Evolutionary conservation across 257 asterid genomes (phyloP).

Genomic region (Datura wrightii): DNA sequence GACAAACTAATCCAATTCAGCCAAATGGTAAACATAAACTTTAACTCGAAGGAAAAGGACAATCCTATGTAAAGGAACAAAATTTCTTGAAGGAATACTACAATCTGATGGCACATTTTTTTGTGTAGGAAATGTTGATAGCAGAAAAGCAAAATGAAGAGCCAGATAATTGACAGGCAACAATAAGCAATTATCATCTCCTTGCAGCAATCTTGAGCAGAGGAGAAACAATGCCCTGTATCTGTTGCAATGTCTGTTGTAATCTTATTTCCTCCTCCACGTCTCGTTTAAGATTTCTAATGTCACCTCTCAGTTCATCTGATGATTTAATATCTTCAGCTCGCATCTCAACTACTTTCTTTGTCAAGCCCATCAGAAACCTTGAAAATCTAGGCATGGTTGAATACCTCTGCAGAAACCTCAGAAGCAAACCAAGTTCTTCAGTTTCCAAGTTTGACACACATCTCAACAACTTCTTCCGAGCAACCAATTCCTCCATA

Average conservation of each 20-base stretch:
- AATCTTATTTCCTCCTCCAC: slow-evolving; percentile 83
- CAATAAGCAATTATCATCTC: slow-evolving; percentile 46
- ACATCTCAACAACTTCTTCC: slow-evolving; percentile 74
- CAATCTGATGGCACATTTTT: slow-evolving; percentile 9
- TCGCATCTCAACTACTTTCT: slow-evolving; percentile 74
- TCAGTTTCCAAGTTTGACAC: slow-evolving; percentile 66
- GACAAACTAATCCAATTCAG: not conserved
- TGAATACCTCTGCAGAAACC: slow-evolving; percentile 74
- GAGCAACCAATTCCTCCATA: slow-evolving; percentile 87
- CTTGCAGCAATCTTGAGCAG: slow-evolving; percentile 78
- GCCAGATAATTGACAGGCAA: not conserved
- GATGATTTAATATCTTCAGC: slow-evolving; percentile 68
- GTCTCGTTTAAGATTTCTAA: slow-evolving; percentile 82
- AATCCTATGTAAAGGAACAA: slow-evolving; percentile 22
- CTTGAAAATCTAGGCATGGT: slow-evolving; percentile 76
- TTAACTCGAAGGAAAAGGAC: not conserved
- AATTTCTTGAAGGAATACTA: slow-evolving; percentile 24
- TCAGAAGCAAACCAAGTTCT: slow-evolving; percentile 70
- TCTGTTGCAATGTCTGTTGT: slow-evolving; percentile 75
- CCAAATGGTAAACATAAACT: not conserved
- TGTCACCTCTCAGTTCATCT: slow-evolving; percentile 49
- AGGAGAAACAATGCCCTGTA: slow-evolving; percentile 85
- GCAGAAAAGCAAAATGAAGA: not conserved
- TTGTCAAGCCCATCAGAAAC: slow-evolving; percentile 56
- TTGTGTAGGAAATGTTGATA: not conserved